These are phyloP conservation scores for Carnegiea gigantea DNA, from an alignment of 179 eudicot species.

Conservation along the genomic window DNA sequence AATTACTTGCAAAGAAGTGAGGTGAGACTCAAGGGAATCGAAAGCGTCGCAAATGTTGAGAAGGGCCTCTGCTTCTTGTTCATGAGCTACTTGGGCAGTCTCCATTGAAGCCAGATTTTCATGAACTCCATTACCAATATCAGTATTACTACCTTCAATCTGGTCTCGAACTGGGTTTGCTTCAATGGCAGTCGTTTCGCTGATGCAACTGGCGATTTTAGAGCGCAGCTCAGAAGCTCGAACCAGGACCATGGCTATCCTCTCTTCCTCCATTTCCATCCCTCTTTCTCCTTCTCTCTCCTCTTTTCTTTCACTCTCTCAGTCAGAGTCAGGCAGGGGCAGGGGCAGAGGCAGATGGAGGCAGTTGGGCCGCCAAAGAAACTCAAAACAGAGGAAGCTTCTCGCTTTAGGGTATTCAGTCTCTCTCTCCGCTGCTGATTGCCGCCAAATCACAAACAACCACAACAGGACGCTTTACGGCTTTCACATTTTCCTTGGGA, in stretches of 20 bases:
- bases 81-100: slow-evolving; percentile 29
- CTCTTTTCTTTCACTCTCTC: background rate
- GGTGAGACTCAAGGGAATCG: slow-evolving; percentile 73
- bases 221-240: slow-evolving; percentile 76
- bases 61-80: slow-evolving; percentile 59
- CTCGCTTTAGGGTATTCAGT: slow-evolving; percentile 16
- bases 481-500: background rate
- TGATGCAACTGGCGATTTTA: slow-evolving; percentile 67
- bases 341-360: background rate
- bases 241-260: slow-evolving; percentile 62
- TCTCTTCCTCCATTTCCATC: slow-evolving; percentile 69
- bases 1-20: slow-evolving; percentile 67
- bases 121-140: slow-evolving; percentile 1
- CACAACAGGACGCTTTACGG: background rate
- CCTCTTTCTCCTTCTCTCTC: background rate
- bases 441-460: slow-evolving; percentile 9
- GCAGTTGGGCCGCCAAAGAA: slow-evolving; percentile 8
- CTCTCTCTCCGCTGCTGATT: background rate
- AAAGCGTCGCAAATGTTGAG: slow-evolving; percentile 71
- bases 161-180: slow-evolving; percentile 7
- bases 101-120: slow-evolving; percentile 11
- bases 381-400: background rate
- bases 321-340: too few species aligned
- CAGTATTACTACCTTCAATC: background rate
- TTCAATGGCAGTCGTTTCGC: slow-evolving; percentile 25